Evolutionary conservation across 2,329 filamentous ascomycete genomes (phyloP).

Genomic region (Stachybotrys echinatus): DNA sequence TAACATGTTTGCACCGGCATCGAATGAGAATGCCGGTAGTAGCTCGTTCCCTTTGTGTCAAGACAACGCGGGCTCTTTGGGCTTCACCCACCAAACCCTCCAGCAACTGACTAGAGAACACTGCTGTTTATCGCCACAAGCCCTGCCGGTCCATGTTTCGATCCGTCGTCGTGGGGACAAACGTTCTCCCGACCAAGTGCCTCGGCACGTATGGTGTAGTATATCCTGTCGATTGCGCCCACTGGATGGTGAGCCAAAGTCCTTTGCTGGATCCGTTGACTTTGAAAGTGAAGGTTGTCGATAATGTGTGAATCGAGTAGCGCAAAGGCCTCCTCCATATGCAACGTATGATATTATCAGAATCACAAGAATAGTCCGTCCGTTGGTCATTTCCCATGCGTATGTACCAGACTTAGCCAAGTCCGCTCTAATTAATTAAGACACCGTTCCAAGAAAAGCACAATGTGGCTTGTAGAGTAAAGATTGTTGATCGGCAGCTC

Average conservation of each 20-base stretch:
- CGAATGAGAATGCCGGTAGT: background rate
- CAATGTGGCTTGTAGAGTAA: constrained; percentile 12
- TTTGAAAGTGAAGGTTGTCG: background rate
- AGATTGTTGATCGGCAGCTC: background rate
- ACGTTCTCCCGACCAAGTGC: too few relatives aligned
- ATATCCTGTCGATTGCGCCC: too few relatives aligned
- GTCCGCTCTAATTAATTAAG: constrained; percentile 21
- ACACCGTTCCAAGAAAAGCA: constrained; percentile 21
- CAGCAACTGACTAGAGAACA: too few relatives aligned
- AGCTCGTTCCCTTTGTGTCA: background rate
- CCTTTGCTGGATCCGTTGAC: too few relatives aligned
- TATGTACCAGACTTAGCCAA: constrained; percentile 27
- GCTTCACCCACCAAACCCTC: too few relatives aligned
- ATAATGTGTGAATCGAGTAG: background rate
- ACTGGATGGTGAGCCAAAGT: too few relatives aligned
- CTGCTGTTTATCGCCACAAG: too few relatives aligned
- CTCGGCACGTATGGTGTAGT: too few relatives aligned
- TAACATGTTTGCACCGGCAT: background rate
- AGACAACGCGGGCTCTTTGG: background rate
- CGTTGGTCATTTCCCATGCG: constrained; percentile 22
- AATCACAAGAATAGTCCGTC: constrained; percentile 36
- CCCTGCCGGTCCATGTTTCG: too few relatives aligned
- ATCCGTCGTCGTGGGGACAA: too few relatives aligned
- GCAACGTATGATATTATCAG: constrained; percentile 22
- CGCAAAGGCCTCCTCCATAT: constrained; percentile 28